Evolutionary conservation across 441 rosid genomes (phyloP), one percentile per base, ranked within the genome.

Genomic region (Pelargonium fulgidum): DNA sequence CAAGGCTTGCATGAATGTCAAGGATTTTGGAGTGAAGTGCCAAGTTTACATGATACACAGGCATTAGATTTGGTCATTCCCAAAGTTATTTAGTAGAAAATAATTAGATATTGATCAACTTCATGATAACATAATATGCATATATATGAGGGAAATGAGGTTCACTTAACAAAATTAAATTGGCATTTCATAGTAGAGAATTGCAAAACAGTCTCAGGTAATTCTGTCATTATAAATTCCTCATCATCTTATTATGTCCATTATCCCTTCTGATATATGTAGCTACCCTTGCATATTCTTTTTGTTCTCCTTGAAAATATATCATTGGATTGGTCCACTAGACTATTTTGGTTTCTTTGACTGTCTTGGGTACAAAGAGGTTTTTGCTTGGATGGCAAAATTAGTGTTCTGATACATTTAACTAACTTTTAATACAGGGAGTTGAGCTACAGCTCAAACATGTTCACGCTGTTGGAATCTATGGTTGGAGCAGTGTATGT

Each of bases 371-470:
- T 45, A 45, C n/a, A 11, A 45, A 45, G 50, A 12, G 50, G 4
- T 45, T 10, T 45, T 39, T 41, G 45, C 11, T 41, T 41, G 2
- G 63, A 16, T 58, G 29, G 64, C 59, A 52, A 69, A 71, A 44
- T 19, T 45, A 48, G 12, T 72, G 66, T 74, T 64, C 72, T 70
- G 67, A 72, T 69, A 42, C 62, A 67, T 62, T 52, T 73, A 67
- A 59, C 63, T 77, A 63, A 80, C 77, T 72, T 64, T 77, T 74
- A 76, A 72, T 85, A 74, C 88, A 96, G 99, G 99, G 97, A 50
- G 84, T 96, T 70, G 96, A 88, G 84, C 85, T 96, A 75, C 83
- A 86, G 79, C 99, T 96, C 79, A 93, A 91, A 82, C 93, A 88
- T 75, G 99, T 93, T 69, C 89, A 89, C 67, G 87, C 96, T 69